phyloP scores from a whole-genome alignment of 2,329 filamentous ascomycete species.

The Ilyonectria mors-panacis region DNA sequence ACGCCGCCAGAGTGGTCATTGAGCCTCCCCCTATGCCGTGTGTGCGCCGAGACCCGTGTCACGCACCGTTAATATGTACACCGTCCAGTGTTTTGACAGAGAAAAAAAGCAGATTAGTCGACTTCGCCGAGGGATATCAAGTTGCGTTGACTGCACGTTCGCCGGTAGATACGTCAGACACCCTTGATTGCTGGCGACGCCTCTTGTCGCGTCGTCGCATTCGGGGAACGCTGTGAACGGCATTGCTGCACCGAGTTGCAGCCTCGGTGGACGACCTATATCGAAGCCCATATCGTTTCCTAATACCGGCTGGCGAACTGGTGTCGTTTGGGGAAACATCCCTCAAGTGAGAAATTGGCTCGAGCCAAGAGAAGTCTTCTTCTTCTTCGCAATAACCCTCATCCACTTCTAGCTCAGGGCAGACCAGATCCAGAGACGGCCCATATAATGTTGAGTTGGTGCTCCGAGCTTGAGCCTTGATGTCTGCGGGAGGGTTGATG shows the following conservation, averaged over 20 bases:
- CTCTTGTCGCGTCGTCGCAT: slow-evolving; percentile 49
- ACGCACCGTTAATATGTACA: slow-evolving; percentile 25
- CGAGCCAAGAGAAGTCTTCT: slow-evolving; percentile 48
- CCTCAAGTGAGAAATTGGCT: slow-evolving; percentile 30
- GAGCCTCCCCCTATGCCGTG: slow-evolving; percentile 18
- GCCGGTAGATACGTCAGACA: slow-evolving; percentile 20
- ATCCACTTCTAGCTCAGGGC: slow-evolving; percentile 45
- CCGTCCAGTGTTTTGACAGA: slow-evolving; percentile 1
- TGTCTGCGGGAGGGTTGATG: slow-evolving; percentile 13
- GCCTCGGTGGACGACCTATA: slow-evolving; percentile 45
- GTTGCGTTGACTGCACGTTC: slow-evolving; percentile 16
- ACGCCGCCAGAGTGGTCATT: slow-evolving; percentile 36
- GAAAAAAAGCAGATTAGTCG: neutral
- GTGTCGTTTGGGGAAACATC: slow-evolving; percentile 20
- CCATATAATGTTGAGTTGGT: slow-evolving; percentile 17
- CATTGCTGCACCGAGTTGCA: slow-evolving; percentile 44
- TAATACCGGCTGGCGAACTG: slow-evolving; percentile 33
- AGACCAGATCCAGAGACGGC: slow-evolving; percentile 12
- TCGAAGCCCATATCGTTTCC: slow-evolving; percentile 42
- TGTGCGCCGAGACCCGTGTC: slow-evolving; percentile 24
- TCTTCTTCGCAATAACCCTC: slow-evolving; percentile 48
- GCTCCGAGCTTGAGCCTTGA: slow-evolving; percentile 10
- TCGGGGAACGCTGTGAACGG: slow-evolving; percentile 42
- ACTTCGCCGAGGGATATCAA: slow-evolving; percentile 20
- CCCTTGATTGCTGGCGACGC: slow-evolving; percentile 29